Evolutionary conservation across 345 rosid genomes (phyloP).

Genomic region (Nasturtium officinale): DNA sequence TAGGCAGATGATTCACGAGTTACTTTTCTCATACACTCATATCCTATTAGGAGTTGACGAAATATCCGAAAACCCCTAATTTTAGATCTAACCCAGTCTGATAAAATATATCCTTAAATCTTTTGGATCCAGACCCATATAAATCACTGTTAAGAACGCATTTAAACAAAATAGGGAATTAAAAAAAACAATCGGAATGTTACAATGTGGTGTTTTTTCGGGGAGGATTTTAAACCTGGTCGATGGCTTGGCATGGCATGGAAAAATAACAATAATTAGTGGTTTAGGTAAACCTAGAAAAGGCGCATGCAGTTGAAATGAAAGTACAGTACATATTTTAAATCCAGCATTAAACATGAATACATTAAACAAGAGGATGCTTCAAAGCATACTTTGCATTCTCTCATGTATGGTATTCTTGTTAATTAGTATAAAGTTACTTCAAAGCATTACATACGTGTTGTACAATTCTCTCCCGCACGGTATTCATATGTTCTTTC

Average conservation of each 20-base stretch:
- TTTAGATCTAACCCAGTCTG: not conserved
- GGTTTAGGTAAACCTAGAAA: not conserved
- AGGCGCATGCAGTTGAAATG: not conserved
- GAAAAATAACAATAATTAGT: no score
- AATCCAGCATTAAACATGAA: not conserved
- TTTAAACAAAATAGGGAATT: no score
- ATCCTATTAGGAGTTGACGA: not conserved
- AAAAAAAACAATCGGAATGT: no score
- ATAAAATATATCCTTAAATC: not conserved
- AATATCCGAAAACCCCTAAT: not conserved
- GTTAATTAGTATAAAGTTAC: constrained; percentile 28
- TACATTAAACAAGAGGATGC: constrained; percentile 26
- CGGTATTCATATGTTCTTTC: constrained; percentile 33
- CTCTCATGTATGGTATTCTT: constrained; percentile 19
- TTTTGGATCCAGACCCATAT: not conserved
- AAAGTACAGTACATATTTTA: not conserved
- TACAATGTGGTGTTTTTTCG: no score
- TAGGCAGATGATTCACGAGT: constrained; percentile 26
- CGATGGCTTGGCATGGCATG: no score
- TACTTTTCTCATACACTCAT: constrained; percentile 5
- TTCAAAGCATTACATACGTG: constrained; percentile 41
- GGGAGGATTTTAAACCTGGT: no score
- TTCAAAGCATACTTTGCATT: constrained; percentile 37
- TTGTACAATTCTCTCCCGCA: constrained; percentile 30
- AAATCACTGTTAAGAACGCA: no score